phyloP scores from a whole-genome alignment of 768 basidiomycete genomes.

The Xerocomellus intermedius region DNA sequence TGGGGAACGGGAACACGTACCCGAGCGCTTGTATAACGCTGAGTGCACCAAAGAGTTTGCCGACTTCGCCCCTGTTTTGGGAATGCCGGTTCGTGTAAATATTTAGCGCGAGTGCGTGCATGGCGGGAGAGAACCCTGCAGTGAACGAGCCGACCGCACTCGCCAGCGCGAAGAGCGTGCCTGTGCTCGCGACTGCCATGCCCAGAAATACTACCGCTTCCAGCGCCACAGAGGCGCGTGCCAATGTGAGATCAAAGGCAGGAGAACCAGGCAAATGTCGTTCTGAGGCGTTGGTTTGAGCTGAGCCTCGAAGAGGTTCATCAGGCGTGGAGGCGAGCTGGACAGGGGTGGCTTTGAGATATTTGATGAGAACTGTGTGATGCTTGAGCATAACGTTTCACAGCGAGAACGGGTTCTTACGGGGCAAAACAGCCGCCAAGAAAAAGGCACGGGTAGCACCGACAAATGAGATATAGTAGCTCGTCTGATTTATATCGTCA shows the following conservation, averaged over 20 bases:
- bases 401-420: constrained; percentile 40
- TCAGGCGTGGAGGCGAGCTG: constrained; percentile 11
- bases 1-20: constrained; percentile 31
- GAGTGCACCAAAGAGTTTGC: constrained; percentile 77
- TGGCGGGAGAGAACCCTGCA: constrained; percentile 60
- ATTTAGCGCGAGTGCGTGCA: constrained; percentile 70
- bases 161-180: constrained; percentile 50
- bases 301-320: constrained; percentile 19
- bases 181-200: constrained; percentile 47
- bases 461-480: constrained; percentile 65
- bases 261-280: constrained; percentile 34
- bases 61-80: constrained; percentile 48
- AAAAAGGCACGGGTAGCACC: constrained; percentile 54
- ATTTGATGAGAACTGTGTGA: constrained; percentile 51
- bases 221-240: constrained; percentile 57
- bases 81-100: constrained; percentile 56
- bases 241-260: constrained; percentile 67
- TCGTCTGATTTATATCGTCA: constrained; percentile 43
- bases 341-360: constrained; percentile 44
- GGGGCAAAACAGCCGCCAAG: constrained; percentile 56
- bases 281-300: constrained; percentile 1
- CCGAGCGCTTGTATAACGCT: constrained; percentile 71
- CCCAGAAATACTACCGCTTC: constrained; percentile 51
- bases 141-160: constrained; percentile 56
- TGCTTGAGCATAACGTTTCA: not conserved